These are phyloP conservation scores for Citeromyces nyonsensis DNA, from an alignment of 805 yeast genomes.

Conservation along the genomic window DNA sequence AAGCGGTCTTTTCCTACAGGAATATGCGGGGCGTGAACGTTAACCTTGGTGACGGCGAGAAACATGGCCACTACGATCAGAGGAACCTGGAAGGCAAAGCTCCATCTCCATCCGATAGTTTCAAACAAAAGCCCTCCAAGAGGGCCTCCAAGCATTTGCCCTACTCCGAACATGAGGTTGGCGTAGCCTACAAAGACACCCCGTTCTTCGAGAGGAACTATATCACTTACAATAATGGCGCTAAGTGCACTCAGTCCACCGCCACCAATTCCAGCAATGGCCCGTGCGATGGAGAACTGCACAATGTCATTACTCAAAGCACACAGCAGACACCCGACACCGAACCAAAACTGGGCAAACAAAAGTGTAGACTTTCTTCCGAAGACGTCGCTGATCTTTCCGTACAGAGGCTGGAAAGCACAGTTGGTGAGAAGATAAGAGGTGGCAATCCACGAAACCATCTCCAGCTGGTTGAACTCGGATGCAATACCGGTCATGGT, in stretches of 20 bases:
- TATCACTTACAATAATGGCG: conserved; percentile 63
- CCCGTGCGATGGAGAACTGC: conserved; percentile 38
- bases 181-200: conserved; percentile 77
- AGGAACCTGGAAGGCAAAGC: conserved; percentile 39
- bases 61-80: no score
- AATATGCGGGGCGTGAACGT: no score
- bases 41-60: no score
- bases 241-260: conserved; percentile 71
- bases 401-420: conserved; percentile 39
- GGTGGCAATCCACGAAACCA: conserved; percentile 25
- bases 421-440: conserved; percentile 24
- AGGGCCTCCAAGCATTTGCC: conserved; percentile 60
- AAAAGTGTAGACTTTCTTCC: conserved; percentile 25
- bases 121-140: conserved; percentile 42
- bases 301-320: conserved; percentile 22
- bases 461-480: conserved; percentile 27
- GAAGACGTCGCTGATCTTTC: conserved; percentile 36
- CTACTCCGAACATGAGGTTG: conserved; percentile 62
- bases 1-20: conserved; percentile 10
- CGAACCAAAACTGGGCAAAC: conserved; percentile 16
- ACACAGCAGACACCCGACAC: conserved; percentile 24
- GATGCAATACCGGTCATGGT: conserved; percentile 32
- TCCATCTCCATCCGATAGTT: conserved; percentile 51
- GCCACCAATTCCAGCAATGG: conserved; percentile 79
- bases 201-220: conserved; percentile 61